A percentile compares a stretch with the other conserved stretches of the same genome.
Conservation (phyloP, 208 protist genomes). For the Trypanosoma mega region DNA sequence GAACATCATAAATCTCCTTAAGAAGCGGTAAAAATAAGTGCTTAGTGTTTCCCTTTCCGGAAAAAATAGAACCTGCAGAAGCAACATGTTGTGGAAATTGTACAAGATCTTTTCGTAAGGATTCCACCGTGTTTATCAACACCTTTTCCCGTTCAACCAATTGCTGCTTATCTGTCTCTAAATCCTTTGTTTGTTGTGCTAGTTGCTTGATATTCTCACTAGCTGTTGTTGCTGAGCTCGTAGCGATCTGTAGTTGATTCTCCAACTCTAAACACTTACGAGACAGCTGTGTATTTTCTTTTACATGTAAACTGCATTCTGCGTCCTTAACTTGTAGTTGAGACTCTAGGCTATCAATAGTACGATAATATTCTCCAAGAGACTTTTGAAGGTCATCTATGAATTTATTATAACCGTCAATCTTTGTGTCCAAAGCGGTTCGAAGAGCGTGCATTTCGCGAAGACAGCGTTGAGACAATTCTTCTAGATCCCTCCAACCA, state of each 20-base stretch:
- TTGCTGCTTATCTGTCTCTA: slow-evolving; percentile 17
- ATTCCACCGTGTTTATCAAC: slow-evolving; percentile 16
- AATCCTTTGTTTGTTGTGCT: slow-evolving; percentile 5
- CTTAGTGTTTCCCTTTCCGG: too few relatives aligned
- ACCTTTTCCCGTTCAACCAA: slow-evolving; percentile 18
- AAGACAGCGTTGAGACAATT: slow-evolving; percentile 24
- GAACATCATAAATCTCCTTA: too few relatives aligned
- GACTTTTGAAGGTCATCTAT: slow-evolving; percentile 27
- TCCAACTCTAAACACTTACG: slow-evolving; percentile 18
- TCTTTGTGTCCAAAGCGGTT: slow-evolving; percentile 25
- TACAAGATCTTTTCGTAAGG: slow-evolving; percentile 18
- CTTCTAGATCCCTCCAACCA: slow-evolving; percentile 2
- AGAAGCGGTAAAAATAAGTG: too few relatives aligned
- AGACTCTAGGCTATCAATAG: slow-evolving; percentile 18
- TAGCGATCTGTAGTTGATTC: slow-evolving; percentile 6
- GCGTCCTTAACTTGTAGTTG: slow-evolving; percentile 22
- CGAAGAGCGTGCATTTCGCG: slow-evolving; percentile 19
- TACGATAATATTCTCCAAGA: slow-evolving; percentile 23
- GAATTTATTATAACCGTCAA: slow-evolving; percentile 30
- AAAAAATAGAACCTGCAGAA: neutral
- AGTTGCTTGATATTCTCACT: slow-evolving; percentile 3
- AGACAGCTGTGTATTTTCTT: slow-evolving; percentile 10
- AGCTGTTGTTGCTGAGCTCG: neutral
- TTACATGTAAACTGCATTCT: slow-evolving; percentile 5
- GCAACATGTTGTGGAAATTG: slow-evolving; percentile 8